Evolutionary conservation across 2,329 filamentous ascomycete genomes (phyloP), one percentile per base, ranked within the genome.

Genomic region (Fusarium chuoi): DNA sequence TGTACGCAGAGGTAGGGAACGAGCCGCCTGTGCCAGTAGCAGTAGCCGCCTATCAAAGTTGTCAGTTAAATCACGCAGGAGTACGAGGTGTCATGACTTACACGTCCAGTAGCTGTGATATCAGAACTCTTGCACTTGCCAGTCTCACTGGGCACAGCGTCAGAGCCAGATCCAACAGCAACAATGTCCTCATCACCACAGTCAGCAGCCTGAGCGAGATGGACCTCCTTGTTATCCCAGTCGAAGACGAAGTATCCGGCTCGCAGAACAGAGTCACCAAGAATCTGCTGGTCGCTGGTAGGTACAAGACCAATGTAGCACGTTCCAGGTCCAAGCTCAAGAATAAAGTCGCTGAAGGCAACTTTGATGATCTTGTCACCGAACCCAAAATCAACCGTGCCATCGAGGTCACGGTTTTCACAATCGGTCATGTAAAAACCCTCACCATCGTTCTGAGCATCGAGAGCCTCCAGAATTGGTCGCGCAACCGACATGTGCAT

Each of bases 351-450:
- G 66, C 79, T 80, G 22, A 86, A 80, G 7, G 85, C 79, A 20
- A 88, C 85, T 14, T 75, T 79, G 35, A 89, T 80, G 10, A 78
- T 78, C 70, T 82, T 84, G 59, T 74, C 63, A 28, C 81, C 81
- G 44, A 89, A 88, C 42, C 81, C 82, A 66, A 90, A 89, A 73
- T 87, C 83, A 58, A 89, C 80, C 17, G 82, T 84, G 18, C 84
- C 86, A 5, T 75, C 68, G 9, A 78, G 45, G 8, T 81, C 58
- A 14, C 82, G 82, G 41, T 83, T 75, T 3, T 75, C 66, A 78
- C 88, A 89, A 33, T 83, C 79, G 4, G 88, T 83, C 38, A 77
- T 79, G 75, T 84, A 89, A 60, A 84, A 85, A 35, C 85, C 86
- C 14, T 83, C 75, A 13, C 80, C 79, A 58, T 85, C 83, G 24